phyloP scores from a whole-genome alignment of 2,329 filamentous ascomycete genomes.

The Chaetomium globosum region DNA sequence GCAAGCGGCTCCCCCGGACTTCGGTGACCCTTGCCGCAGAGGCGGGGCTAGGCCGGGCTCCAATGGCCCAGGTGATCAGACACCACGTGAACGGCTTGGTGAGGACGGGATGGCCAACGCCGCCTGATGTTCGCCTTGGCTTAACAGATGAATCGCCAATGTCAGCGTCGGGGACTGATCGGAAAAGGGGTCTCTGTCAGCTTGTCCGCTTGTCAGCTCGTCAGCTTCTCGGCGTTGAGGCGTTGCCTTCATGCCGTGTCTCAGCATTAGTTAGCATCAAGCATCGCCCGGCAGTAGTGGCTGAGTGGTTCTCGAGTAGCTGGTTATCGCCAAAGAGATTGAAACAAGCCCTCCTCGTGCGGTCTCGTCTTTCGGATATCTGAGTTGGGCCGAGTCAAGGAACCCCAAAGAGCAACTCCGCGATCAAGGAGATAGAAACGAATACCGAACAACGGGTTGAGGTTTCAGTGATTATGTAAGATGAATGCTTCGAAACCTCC shows the following conservation, averaged over 20 bases:
- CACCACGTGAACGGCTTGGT: conserved; percentile 31
- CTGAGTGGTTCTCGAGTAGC: background rate
- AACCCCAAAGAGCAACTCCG: background rate
- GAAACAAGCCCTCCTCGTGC: background rate
- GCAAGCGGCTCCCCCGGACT: conserved; percentile 35
- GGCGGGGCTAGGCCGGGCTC: conserved; percentile 15
- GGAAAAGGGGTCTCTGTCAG: background rate
- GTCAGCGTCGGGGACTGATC: background rate
- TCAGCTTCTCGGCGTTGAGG: background rate
- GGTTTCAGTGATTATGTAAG: conserved; percentile 30
- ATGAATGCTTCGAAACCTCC: conserved; percentile 22
- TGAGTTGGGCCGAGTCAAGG: background rate
- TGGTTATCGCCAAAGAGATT: background rate
- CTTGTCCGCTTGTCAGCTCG: no score
- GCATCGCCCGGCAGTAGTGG: background rate
- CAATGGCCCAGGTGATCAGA: conserved; percentile 28
- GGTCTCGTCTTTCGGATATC: background rate
- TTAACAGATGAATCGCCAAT: background rate
- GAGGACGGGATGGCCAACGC: background rate
- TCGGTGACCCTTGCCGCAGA: conserved; percentile 18
- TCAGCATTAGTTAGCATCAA: background rate
- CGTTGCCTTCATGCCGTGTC: background rate
- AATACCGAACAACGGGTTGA: background rate
- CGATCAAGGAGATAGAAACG: background rate
- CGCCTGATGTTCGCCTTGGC: conserved; percentile 6